These are phyloP conservation scores for Cymbomonas tetramitiformis DNA, from an alignment of 139 green algal genomes.

Conservation along the genomic window DNA sequence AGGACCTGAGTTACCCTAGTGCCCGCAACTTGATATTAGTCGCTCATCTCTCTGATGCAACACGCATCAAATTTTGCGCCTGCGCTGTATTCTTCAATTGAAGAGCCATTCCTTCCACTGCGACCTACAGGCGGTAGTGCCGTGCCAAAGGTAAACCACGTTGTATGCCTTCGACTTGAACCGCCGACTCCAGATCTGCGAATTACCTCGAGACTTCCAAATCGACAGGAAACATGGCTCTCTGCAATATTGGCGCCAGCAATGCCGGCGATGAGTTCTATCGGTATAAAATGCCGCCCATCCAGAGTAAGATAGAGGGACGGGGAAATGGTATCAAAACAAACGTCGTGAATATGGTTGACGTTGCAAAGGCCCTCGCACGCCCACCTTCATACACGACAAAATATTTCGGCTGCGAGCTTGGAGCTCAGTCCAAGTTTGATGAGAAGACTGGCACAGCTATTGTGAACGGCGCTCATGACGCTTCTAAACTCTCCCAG, in stretches of 20 bases:
- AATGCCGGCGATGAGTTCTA: slow-evolving; percentile 85
- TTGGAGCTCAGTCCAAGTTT: slow-evolving; percentile 89
- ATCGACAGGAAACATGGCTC: background rate
- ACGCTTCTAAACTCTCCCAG: slow-evolving; percentile 56
- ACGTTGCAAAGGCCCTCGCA: slow-evolving; percentile 91
- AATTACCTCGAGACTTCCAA: no score
- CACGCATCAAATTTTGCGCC: no score
- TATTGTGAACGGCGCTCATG: slow-evolving; percentile 88
- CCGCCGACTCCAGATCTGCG: no score
- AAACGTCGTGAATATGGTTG: slow-evolving; percentile 96
- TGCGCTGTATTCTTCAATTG: no score
- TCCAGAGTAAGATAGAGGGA: slow-evolving; percentile 85
- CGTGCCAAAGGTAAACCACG: no score
- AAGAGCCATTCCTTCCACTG: no score
- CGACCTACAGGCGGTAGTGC: no score
- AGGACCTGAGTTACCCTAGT: no score
- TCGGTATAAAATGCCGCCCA: slow-evolving; percentile 95
- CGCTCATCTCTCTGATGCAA: no score
- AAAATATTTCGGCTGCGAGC: slow-evolving; percentile 91
- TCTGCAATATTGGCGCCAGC: slow-evolving; percentile 69
- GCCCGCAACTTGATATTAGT: no score
- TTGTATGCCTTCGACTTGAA: no score
- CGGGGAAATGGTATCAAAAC: slow-evolving; percentile 97
- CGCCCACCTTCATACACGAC: slow-evolving; percentile 75
- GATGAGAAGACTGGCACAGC: slow-evolving; percentile 71